phyloP scores from a whole-genome alignment of 129 eudicot species.

The Arctium lappa region DNA sequence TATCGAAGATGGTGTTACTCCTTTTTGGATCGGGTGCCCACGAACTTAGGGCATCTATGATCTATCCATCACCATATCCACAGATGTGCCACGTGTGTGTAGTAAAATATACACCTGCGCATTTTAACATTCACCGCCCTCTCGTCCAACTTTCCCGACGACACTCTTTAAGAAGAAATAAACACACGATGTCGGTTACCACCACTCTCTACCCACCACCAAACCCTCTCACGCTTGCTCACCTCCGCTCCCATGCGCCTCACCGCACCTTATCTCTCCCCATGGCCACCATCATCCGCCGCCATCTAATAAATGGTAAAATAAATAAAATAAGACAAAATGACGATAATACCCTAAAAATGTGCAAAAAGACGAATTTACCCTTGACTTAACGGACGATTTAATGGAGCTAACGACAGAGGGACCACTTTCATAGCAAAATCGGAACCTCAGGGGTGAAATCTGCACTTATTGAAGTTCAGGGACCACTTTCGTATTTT shows the following conservation, averaged over 20 bases:
- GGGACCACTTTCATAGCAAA: too few relatives aligned
- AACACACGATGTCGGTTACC: slow-evolving; percentile 36
- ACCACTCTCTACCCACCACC: slow-evolving; percentile 20
- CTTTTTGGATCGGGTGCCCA: slow-evolving; percentile 13
- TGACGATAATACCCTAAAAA: too few relatives aligned
- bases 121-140: slow-evolving; percentile 25
- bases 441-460: too few relatives aligned
- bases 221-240: slow-evolving; percentile 30
- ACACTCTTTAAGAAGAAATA: slow-evolving; percentile 23
- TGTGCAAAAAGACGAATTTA: too few relatives aligned
- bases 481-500: too few relatives aligned
- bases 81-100: slow-evolving; percentile 26
- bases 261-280: slow-evolving; percentile 33
- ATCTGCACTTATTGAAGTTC: too few relatives aligned
- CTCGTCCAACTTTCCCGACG: slow-evolving; percentile 42
- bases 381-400: too few relatives aligned
- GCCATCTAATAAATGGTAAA: slow-evolving; percentile 1
- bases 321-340: too few relatives aligned
- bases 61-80: slow-evolving; percentile 20
- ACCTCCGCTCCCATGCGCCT: slow-evolving; percentile 57
- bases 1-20: too few relatives aligned
- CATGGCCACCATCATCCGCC: slow-evolving; percentile 67
- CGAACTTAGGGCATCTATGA: neutral
- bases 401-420: too few relatives aligned
- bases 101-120: slow-evolving; percentile 23